Percentiles rank a stretch among this genome's conserved stretches.
phyloP scores from a whole-genome alignment of 176 grass and related monocot species.

The Otatea glauca region DNA sequence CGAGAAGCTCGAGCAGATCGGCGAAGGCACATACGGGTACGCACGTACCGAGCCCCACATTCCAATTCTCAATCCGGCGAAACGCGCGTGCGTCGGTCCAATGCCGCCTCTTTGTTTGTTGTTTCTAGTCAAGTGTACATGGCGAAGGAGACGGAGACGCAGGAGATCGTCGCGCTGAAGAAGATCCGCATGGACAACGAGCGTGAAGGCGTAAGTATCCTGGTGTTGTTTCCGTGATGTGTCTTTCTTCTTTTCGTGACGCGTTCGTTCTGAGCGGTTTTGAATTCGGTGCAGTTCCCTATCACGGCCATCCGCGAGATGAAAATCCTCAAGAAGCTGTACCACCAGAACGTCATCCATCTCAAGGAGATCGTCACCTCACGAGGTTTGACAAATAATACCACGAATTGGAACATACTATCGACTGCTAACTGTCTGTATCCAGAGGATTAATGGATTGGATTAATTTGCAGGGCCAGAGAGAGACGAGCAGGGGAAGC shows the following conservation, averaged over 20 bases:
- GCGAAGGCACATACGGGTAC: slow-evolving; percentile 77
- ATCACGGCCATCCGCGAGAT: slow-evolving; percentile 95
- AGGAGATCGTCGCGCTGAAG: slow-evolving; percentile 92
- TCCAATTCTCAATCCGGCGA: background rate
- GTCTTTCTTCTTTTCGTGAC: background rate
- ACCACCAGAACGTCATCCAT: slow-evolving; percentile 90
- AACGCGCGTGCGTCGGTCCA: background rate
- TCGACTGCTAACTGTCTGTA: background rate
- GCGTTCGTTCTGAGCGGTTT: background rate
- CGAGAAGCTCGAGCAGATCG: slow-evolving; percentile 82
- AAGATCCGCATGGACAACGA: slow-evolving; percentile 98
- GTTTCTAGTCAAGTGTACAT: slow-evolving; percentile 83
- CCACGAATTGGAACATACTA: background rate
- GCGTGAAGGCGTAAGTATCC: slow-evolving; percentile 64
- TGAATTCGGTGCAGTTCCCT: slow-evolving; percentile 65
- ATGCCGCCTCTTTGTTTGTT: background rate
- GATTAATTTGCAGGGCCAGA: slow-evolving; percentile 55
- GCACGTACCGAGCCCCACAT: background rate
- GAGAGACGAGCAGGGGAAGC: slow-evolving; percentile 75
- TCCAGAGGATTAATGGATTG: background rate
- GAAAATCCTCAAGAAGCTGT: slow-evolving; percentile 93
- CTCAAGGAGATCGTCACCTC: slow-evolving; percentile 96
- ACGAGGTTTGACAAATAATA: slow-evolving; percentile 50
- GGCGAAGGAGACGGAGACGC: slow-evolving; percentile 79
- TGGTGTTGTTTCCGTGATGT: background rate